Evolutionary conservation across 179 eudicot genomes (phyloP).

Genomic region (Sideroxylon spinosum): DNA sequence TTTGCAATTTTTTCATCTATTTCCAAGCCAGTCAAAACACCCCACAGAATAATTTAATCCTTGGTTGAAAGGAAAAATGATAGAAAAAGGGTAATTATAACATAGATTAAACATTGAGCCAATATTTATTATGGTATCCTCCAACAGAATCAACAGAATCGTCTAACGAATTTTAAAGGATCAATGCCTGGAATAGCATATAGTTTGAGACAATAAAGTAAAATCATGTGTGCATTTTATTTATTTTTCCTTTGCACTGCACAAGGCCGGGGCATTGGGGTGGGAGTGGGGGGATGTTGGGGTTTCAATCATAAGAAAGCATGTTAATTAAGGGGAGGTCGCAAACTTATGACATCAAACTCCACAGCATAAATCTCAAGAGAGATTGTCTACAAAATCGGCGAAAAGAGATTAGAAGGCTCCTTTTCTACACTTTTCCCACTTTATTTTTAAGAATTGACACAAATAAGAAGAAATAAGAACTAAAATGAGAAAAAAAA

Average conservation of each 20-base stretch:
- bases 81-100: background rate
- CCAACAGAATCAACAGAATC: background rate
- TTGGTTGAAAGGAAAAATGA: background rate
- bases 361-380: background rate
- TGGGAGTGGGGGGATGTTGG: no score
- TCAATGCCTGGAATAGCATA: background rate
- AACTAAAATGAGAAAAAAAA: background rate
- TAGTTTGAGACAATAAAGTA: background rate
- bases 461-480: background rate
- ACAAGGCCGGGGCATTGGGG: background rate
- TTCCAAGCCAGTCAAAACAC: no score
- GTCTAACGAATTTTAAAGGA: background rate
- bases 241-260: no score
- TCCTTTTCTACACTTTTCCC: background rate
- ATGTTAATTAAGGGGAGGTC: background rate
- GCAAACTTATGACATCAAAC: constrained; percentile 12
- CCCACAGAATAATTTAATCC: background rate
- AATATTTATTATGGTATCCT: background rate
- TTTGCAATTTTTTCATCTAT: no score
- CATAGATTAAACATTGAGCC: background rate
- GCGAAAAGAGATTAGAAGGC: background rate
- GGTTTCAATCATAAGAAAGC: background rate
- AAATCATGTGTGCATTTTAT: no score
- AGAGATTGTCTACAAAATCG: background rate
- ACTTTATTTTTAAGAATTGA: background rate